A percentile compares a stretch with the other conserved stretches of the same genome.
These are phyloP conservation scores for Nemania sp. DNA, from an alignment of 2,329 filamentous ascomycete genomes.

Conservation along the genomic window DNA sequence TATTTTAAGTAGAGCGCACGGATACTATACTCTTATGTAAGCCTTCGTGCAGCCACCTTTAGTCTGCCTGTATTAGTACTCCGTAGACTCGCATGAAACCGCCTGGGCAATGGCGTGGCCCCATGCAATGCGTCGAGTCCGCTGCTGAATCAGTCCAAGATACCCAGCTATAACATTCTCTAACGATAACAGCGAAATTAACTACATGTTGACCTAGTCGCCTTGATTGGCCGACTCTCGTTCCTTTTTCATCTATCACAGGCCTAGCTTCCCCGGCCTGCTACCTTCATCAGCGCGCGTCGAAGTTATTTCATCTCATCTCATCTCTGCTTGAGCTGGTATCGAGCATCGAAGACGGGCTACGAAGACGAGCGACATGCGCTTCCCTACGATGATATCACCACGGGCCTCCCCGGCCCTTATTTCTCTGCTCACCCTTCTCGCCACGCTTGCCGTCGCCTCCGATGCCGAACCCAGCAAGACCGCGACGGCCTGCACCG, in stretches of 20 bases:
- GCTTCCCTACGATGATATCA: slow-evolving; percentile 32
- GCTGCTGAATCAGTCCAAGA: slow-evolving; percentile 15
- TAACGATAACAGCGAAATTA: slow-evolving; percentile 1
- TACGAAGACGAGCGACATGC: slow-evolving; percentile 29
- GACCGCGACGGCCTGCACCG: slow-evolving; percentile 56
- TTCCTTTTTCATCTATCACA: not conserved
- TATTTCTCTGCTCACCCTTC: slow-evolving; percentile 43
- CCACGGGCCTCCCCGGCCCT: slow-evolving; percentile 34
- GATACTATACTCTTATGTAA: no score
- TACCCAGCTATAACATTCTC: not conserved
- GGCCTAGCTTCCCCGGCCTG: not conserved
- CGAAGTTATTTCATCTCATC: not conserved
- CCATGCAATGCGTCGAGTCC: slow-evolving; percentile 5
- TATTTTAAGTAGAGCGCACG: no score
- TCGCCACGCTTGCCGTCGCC: slow-evolving; percentile 35
- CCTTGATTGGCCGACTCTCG: slow-evolving; percentile 19
- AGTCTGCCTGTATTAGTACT: no score
- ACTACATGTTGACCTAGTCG: slow-evolving; percentile 10
- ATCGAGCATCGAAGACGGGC: not conserved
- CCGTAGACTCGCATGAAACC: no score
- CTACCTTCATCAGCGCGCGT: slow-evolving; percentile 18
- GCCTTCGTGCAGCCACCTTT: no score
- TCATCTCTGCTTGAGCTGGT: not conserved
- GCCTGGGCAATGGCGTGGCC: slow-evolving; percentile 4
- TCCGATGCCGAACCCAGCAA: slow-evolving; percentile 45